A percentile compares a stretch with the other conserved stretches of the same genome.
Evolutionary conservation across 352 stramenopile species (phyloP).

Genomic region (Phytophthora kernoviae): DNA sequence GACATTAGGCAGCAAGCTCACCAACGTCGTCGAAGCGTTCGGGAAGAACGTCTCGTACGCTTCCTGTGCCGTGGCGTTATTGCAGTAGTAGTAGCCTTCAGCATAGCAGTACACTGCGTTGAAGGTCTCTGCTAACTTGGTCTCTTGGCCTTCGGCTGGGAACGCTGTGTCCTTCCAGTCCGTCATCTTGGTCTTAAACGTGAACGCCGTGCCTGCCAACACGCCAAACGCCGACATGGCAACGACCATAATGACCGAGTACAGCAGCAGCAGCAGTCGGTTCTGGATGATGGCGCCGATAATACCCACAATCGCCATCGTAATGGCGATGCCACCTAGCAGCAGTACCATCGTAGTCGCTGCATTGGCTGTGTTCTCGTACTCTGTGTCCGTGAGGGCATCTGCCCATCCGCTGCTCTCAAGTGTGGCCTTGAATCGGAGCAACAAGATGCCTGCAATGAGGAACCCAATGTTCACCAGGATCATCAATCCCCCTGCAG

Average conservation of each 20-base stretch:
- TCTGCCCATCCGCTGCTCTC: conserved; percentile 76
- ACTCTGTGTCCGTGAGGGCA: conserved; percentile 72
- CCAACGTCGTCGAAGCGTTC: conserved; percentile 36
- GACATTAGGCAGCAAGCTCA: conserved; percentile 59
- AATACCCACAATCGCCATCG: conserved; percentile 65
- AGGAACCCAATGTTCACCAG: conserved; percentile 82
- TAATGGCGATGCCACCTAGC: conserved; percentile 61
- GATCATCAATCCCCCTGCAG: conserved; percentile 65
- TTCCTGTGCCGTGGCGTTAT: conserved; percentile 68
- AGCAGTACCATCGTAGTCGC: conserved; percentile 54
- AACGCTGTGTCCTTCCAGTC: conserved; percentile 61
- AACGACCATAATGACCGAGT: conserved; percentile 71
- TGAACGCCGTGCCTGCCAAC: conserved; percentile 67
- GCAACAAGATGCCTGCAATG: conserved; percentile 58
- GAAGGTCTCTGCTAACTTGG: conserved; percentile 67
- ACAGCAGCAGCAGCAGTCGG: conserved; percentile 72
- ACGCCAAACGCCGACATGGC: conserved; percentile 78
- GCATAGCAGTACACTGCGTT: conserved; percentile 88
- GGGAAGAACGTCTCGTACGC: conserved; percentile 70
- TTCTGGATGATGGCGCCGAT: conserved; percentile 70
- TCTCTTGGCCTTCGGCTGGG: conserved; percentile 59
- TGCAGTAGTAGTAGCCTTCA: conserved; percentile 84
- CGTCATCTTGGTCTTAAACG: conserved; percentile 74
- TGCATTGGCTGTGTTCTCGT: conserved; percentile 51
- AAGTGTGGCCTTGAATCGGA: conserved; percentile 64